Evolutionary conservation across 2,329 filamentous ascomycete genomes (phyloP), one percentile per base, ranked within the genome.

Genomic region (Chaetomiaceae sp.): DNA sequence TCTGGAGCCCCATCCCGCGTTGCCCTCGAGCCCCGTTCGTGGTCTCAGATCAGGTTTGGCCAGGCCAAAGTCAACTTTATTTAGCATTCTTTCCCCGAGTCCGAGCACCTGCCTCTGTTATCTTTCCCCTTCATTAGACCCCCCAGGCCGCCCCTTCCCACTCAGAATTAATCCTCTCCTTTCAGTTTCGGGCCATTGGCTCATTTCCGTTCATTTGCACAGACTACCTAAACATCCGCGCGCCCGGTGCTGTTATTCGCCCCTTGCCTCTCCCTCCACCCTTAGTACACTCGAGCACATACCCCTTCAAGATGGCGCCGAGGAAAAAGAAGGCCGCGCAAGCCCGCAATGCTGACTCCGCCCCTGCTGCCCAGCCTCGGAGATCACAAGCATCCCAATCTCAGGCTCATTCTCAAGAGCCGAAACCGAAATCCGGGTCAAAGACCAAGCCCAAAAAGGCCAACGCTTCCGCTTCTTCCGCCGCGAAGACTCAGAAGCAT

Each of bases 281-380:
- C 25, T 9, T 14, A 27, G 8, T 12, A 23, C 31, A 25, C 31
- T 15, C n/a, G 8, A 27, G 2, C 7, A 15, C 20, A 6, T 6
- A 6, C n/a, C n/a, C n/a, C 44, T 22, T 25, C 33, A 36, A 14
- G 8, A 54, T 54, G 52, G 34, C 52, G n/a, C 46, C 39, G 6
- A 47, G 19, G 15, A 47, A 23, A 9, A 37, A 33, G 19, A 46
- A 54, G 15, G 19, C 27, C 34, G 27, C 22, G 14, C n/a, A 17
- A 22, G 40, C 22, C 27, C 12, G 25, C 4, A 40, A 37, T 46
- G 36, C 40, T 54, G 25, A 54, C 51, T 22, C 31, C 3, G 9
- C 7, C 12, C 7, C 33, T 8, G 11, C 14, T 31, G 5, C 9
- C 12, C 45, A 45, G 39, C 6, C 25, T 1, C 17, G 19, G 27